Evolutionary conservation across 148 eudicot species (phyloP).

Genomic region (Spergularia bocconei): DNA sequence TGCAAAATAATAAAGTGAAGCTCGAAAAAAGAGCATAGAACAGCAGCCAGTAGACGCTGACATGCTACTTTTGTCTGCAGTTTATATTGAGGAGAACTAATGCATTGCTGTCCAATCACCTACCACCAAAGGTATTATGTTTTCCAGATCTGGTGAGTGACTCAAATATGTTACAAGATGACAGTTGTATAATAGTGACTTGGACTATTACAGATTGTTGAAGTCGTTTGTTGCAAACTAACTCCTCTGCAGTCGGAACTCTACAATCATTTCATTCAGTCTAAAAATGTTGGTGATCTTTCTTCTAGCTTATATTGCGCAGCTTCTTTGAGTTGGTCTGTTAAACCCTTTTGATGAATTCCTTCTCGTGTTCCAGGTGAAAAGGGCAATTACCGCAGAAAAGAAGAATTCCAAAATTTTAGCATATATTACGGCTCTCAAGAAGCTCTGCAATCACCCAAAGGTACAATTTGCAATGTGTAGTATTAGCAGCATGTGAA

Average conservation of each 20-base stretch:
- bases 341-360: not conserved
- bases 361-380: conserved; percentile 50
- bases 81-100: conserved; percentile 97
- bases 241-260: conserved; percentile 75
- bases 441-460: conserved; percentile 99
- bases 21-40: not conserved
- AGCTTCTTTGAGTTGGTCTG: not conserved
- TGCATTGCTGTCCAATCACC: conserved; percentile 88
- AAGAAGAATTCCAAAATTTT: conserved; percentile 71
- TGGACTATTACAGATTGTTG: conserved; percentile 67
- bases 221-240: conserved; percentile 98
- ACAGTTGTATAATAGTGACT: not conserved
- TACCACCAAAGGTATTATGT: conserved; percentile 90
- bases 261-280: conserved; percentile 83
- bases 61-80: conserved; percentile 39
- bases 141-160: not conserved
- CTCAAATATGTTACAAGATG: conserved; percentile 5
- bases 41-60: not conserved
- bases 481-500: not conserved
- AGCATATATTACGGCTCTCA: conserved; percentile 93
- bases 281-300: conserved; percentile 72
- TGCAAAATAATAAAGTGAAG: not conserved
- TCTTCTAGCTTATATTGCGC: conserved; percentile 7
- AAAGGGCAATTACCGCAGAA: conserved; percentile 73
- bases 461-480: conserved; percentile 51